phyloP scores from a whole-genome alignment of 2,329 filamentous ascomycete species.

The Huntiella omanensis region DNA sequence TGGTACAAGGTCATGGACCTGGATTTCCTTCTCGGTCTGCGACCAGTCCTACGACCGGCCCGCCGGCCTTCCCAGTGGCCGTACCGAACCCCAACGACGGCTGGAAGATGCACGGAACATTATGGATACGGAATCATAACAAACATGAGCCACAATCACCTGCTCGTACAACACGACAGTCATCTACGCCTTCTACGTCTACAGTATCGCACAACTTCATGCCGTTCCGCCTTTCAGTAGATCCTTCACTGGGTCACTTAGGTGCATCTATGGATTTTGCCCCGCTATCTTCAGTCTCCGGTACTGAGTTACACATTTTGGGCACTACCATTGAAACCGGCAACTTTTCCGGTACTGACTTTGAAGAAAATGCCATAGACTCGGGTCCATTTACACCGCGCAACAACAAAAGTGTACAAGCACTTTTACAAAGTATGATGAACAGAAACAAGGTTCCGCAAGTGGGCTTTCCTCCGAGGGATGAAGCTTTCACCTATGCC shows the following conservation, averaged over 20 bases:
- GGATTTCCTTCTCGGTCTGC: no score
- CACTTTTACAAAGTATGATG: constrained; percentile 47
- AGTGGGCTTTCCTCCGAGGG: constrained; percentile 42
- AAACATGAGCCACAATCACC: neutral
- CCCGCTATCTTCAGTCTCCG: constrained; percentile 53
- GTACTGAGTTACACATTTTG: constrained; percentile 58
- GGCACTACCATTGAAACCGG: constrained; percentile 65
- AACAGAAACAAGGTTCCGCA: constrained; percentile 37
- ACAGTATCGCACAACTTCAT: constrained; percentile 19
- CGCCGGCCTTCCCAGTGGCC: no score
- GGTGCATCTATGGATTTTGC: constrained; percentile 32
- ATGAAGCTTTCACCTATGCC: constrained; percentile 48
- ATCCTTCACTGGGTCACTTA: constrained; percentile 42
- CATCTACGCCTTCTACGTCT: constrained; percentile 2
- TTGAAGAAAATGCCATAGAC: constrained; percentile 30
- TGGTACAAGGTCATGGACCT: neutral
- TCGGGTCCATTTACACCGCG: constrained; percentile 20
- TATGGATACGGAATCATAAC: constrained; percentile 2
- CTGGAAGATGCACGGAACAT: neutral
- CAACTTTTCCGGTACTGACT: constrained; percentile 47
- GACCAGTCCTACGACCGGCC: no score
- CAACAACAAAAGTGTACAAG: constrained; percentile 55
- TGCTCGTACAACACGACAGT: constrained; percentile 12
- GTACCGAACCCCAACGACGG: neutral
- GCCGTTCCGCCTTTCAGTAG: constrained; percentile 32